Conservation (phyloP, 495 filamentous ascomycete genomes). For the Margaritispora aquatica region DNA sequence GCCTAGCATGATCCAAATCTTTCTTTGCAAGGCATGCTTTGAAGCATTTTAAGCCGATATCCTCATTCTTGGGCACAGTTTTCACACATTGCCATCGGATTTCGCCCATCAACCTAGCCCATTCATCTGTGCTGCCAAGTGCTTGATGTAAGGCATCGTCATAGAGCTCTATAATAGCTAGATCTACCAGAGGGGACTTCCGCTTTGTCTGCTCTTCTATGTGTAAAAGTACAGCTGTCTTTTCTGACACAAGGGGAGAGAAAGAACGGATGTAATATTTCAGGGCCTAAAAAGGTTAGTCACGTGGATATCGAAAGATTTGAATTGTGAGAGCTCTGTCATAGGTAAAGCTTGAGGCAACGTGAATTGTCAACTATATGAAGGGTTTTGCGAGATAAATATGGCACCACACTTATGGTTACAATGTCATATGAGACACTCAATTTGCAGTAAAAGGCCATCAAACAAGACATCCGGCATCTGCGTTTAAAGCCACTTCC, state of each 20-base stretch:
- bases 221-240: conserved; percentile 38
- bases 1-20: conserved; percentile 50
- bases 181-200: conserved; percentile 11
- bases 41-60: conserved; percentile 47
- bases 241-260: conserved; percentile 29
- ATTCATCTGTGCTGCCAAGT: conserved; percentile 7
- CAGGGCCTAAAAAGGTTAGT: conserved; percentile 17
- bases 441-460: no score
- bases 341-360: no score
- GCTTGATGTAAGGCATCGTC: conserved; percentile 17
- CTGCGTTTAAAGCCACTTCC: no score
- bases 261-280: conserved; percentile 18
- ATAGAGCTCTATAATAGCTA: conserved; percentile 20
- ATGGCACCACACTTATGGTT: background rate
- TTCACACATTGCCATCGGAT: conserved; percentile 52
- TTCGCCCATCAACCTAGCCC: conserved; percentile 28
- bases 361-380: no score
- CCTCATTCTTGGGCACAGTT: conserved; percentile 39
- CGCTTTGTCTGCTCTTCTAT: conserved; percentile 27
- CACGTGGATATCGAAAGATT: conserved; percentile 7
- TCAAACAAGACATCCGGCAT: no score
- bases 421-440: background rate
- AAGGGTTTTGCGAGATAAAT: no score
- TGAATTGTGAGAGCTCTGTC: background rate
- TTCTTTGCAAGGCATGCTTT: conserved; percentile 36